Percentiles rank a stretch among this genome's conserved stretches.
Evolutionary conservation across 2,329 filamentous ascomycete genomes (phyloP).

Genomic region (Fonsecaea nubica): DNA sequence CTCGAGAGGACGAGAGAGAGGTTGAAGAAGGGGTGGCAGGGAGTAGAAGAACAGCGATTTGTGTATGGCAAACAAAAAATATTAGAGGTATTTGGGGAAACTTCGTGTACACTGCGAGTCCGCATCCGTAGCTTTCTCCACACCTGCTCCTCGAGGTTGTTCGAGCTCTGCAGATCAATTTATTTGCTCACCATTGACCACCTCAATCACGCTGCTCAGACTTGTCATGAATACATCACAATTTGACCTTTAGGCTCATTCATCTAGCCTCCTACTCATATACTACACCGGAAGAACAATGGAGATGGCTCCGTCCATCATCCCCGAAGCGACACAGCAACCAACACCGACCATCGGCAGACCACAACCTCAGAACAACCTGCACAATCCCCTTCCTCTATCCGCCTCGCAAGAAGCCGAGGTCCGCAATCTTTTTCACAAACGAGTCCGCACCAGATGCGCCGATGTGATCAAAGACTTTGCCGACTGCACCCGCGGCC

Average conservation of each 20-base stretch:
- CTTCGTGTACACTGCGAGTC: constrained; percentile 1
- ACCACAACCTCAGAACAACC: constrained; percentile 41
- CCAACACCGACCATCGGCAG: constrained; percentile 10
- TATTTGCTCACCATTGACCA: constrained; percentile 11
- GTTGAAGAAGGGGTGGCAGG: background rate
- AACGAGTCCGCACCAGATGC: constrained; percentile 77
- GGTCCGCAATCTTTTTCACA: constrained; percentile 80
- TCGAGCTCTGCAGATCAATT: constrained; percentile 13
- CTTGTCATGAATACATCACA: background rate
- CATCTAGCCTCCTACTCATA: background rate
- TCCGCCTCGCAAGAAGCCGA: constrained; percentile 81
- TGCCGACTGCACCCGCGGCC: constrained; percentile 83
- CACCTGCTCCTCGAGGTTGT: constrained; percentile 2
- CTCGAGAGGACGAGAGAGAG: background rate
- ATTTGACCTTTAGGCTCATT: background rate
- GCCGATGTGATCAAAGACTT: constrained; percentile 85
- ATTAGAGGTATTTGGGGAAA: background rate
- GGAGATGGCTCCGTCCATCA: constrained; percentile 34
- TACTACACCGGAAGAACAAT: constrained; percentile 13
- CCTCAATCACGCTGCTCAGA: background rate
- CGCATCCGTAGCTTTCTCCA: constrained; percentile 15
- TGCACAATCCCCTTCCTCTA: constrained; percentile 79
- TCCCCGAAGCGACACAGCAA: constrained; percentile 27
- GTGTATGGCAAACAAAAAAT: constrained; percentile 5
- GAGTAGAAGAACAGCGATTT: background rate